Percentiles rank a stretch among this genome's conserved stretches.
Evolutionary conservation across 768 basidiomycete species (phyloP).

Genomic region (Kwoniella sp.): DNA sequence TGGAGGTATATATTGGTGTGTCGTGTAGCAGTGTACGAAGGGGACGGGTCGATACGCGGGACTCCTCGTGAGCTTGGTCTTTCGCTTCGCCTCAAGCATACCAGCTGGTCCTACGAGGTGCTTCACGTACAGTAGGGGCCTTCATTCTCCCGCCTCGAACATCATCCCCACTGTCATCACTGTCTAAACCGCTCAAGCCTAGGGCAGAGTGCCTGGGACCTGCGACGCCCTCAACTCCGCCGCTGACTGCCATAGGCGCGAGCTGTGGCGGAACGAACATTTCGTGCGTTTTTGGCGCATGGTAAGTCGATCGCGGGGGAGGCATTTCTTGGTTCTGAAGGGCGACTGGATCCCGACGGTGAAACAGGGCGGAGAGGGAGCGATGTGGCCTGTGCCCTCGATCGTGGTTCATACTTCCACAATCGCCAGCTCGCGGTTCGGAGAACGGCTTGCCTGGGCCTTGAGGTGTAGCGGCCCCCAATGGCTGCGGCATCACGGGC

Average conservation of each 20-base stretch:
- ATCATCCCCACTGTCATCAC: slow-evolving; percentile 7
- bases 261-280: slow-evolving; percentile 31
- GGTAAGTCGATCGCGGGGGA: slow-evolving; percentile 12
- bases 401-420: no score
- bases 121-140: slow-evolving; percentile 38
- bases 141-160: slow-evolving; percentile 12
- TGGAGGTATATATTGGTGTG: not conserved
- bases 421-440: slow-evolving; percentile 14
- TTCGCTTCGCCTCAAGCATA: slow-evolving; percentile 8
- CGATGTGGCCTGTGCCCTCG: slow-evolving; percentile 11
- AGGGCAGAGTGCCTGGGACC: slow-evolving; percentile 26
- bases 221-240: slow-evolving; percentile 20
- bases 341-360: slow-evolving; percentile 4
- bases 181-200: slow-evolving; percentile 26
- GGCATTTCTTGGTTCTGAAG: slow-evolving; percentile 7
- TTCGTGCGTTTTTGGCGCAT: slow-evolving; percentile 16
- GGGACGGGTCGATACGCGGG: no score
- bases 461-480: slow-evolving; percentile 13
- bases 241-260: slow-evolving; percentile 21
- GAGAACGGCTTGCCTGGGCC: slow-evolving; percentile 19
- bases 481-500: slow-evolving; percentile 34
- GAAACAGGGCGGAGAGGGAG: slow-evolving; percentile 8
- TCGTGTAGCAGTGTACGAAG: no score
- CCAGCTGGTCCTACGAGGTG: slow-evolving; percentile 17
- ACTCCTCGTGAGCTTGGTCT: slow-evolving; percentile 1